These are phyloP conservation scores for Sequoia sempervirens DNA, from an alignment of 75 land plant species.

Conservation along the genomic window DNA sequence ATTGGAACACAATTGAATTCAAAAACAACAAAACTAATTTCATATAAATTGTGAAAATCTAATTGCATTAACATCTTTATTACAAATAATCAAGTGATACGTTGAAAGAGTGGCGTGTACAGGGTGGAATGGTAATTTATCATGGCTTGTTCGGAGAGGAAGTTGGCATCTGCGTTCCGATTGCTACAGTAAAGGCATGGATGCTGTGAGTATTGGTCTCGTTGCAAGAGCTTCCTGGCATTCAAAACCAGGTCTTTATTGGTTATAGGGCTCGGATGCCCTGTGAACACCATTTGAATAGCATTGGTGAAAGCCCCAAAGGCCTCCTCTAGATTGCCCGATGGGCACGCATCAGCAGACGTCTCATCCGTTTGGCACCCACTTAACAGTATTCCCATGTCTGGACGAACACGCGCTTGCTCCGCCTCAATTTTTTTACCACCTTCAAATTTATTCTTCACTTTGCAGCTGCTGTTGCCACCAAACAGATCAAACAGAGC, in stretches of 20 bases:
- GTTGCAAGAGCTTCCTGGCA: constrained; percentile 44
- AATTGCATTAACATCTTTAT: no score
- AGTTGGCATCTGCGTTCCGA: constrained; percentile 44
- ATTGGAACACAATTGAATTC: no score
- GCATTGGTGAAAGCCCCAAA: constrained; percentile 93
- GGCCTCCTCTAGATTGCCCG: constrained; percentile 36
- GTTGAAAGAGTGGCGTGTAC: no score
- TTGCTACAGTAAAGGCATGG: constrained; percentile 92
- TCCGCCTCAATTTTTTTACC: not conserved
- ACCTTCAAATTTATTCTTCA: not conserved
- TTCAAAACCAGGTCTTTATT: constrained; percentile 62
- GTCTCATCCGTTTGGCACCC: constrained; percentile 89
- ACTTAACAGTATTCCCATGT: constrained; percentile 74
- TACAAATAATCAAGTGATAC: no score
- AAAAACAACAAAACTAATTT: no score
- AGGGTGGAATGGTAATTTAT: not conserved
- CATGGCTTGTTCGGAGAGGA: constrained; percentile 28
- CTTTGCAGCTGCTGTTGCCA: not conserved
- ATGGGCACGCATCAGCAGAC: constrained; percentile 84
- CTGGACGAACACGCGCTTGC: constrained; percentile 24
- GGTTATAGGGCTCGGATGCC: constrained; percentile 27
- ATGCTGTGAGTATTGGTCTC: constrained; percentile 66
- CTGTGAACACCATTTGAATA: constrained; percentile 58
- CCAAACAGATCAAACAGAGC: constrained; percentile 3
- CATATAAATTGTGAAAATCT: no score